A percentile compares a stretch with the other conserved stretches of the same genome.
Conservation (phyloP, 495 filamentous ascomycete genomes). For the Xylaria intraflava region DNA sequence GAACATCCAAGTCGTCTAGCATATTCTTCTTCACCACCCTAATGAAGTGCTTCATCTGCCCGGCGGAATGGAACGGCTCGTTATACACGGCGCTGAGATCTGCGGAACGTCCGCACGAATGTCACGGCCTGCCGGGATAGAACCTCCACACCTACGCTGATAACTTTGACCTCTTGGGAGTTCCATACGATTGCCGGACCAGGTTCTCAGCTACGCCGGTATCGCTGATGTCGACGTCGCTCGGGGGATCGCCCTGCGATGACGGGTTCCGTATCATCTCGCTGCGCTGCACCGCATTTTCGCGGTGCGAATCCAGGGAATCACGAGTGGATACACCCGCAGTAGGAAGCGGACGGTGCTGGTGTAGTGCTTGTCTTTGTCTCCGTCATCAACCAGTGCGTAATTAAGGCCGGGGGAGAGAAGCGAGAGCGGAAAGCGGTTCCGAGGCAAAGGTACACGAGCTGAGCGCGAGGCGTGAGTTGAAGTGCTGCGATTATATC, state of each 20-base stretch:
- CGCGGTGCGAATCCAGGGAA: constrained; percentile 12
- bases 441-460: not conserved
- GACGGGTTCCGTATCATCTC: constrained; percentile 3
- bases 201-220: constrained; percentile 24
- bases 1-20: constrained; percentile 4
- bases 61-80: constrained; percentile 22
- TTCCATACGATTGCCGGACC: constrained; percentile 19
- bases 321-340: too few relatives aligned
- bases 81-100: constrained; percentile 30
- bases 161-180: constrained; percentile 11
- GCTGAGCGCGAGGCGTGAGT: not conserved
- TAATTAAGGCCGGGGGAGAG: constrained; percentile 17
- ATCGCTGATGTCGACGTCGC: constrained; percentile 30
- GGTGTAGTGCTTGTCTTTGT: too few relatives aligned
- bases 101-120: constrained; percentile 28
- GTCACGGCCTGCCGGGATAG: constrained; percentile 23
- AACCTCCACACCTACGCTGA: constrained; percentile 25
- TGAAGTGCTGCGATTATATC: not conserved
- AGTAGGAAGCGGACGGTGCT: too few relatives aligned
- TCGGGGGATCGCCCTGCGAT: constrained; percentile 14
- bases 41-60: constrained; percentile 8
- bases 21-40: constrained; percentile 3
- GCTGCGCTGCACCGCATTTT: not conserved
- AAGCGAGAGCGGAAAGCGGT: constrained; percentile 12
- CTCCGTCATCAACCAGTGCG: constrained; percentile 11